Base-by-base conservation (phyloP, 768 basidiomycete species). In the Strobilomyces echinocephalus region DNA sequence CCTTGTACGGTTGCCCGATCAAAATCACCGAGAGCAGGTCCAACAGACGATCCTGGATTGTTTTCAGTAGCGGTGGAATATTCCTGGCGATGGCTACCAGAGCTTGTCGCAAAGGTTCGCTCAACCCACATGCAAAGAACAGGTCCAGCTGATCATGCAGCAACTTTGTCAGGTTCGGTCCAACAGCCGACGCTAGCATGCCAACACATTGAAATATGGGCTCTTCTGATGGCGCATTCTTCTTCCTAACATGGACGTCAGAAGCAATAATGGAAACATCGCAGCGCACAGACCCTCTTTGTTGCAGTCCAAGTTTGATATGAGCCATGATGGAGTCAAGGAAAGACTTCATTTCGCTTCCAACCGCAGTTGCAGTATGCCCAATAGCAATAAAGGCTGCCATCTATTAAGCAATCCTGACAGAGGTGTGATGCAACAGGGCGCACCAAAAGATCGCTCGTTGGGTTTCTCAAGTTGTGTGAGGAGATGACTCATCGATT, bases 191-290 rank as follows among this genome's bases (percentile, higher is more conserved):
- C 1, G 95, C 92, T 40, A 99, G 76, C 93, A 97, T 95, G 35
- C 92, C 92, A 54, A 99, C 82, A 70, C 97, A 98, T 76, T 97
- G 91, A 65, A 99, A 98, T 54, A 98, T 93, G 0, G 95, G 88
- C 59, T 93, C 93, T 69, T 97, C 95, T 15, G 87, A 85, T 3
- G 91, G 89, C 2, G 93, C 90, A 65, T 92, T 94, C 77, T 94
- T 95, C 65, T 86, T 85, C 53, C 83, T 86, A 56, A 28, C 34
- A 14, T 21, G 2, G 47, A 31, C 28, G 36, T 64, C 54, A 60
- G 50, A 15, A 47, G 7, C 0, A 30, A 36, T 18, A 35, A 43
- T 24, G 12, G 42, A 34, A 28, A 41, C 42, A 39, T 12, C 6
- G 11, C 10, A 8, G 4, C 9, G 4, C 14, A 63, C 79, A 58